phyloP scores from a whole-genome alignment of 140 eudicot species.

The Stevia rebaudiana region DNA sequence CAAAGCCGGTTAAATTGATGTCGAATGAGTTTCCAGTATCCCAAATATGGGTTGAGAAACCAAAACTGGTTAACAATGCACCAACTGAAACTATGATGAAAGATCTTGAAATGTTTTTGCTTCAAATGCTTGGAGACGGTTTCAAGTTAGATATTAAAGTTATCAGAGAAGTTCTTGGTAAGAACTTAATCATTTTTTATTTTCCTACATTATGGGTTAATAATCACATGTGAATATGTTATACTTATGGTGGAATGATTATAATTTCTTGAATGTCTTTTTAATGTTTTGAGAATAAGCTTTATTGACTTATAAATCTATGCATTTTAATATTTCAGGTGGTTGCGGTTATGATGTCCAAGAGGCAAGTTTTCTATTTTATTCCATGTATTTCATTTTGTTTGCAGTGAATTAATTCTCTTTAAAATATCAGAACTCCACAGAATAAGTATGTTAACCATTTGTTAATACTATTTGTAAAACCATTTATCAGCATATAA shows the following conservation, averaged over 20 bases:
- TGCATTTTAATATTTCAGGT: conserved; percentile 53
- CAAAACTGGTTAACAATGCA: conserved; percentile 11
- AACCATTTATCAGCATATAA: not conserved
- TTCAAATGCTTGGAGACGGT: conserved; percentile 79
- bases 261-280: not conserved
- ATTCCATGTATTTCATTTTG: not conserved
- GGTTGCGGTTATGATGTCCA: conserved; percentile 70
- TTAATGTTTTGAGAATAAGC: not conserved
- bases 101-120: conserved; percentile 53
- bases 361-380: conserved; percentile 38
- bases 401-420: no score
- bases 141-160: conserved; percentile 50
- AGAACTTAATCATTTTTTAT: conserved; percentile 1
- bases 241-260: not conserved
- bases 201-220: not conserved
- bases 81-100: conserved; percentile 35
- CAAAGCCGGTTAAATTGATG: conserved; percentile 46
- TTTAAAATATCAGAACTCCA: not conserved
- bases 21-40: conserved; percentile 46
- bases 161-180: conserved; percentile 72
- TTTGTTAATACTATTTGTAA: not conserved
- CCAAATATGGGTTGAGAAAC: conserved; percentile 51
- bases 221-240: not conserved
- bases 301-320: conserved; percentile 11
- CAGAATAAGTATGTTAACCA: no score